Evolutionary conservation across 2,329 filamentous ascomycete genomes (phyloP).

Genomic region (Monosporascus sp.): DNA sequence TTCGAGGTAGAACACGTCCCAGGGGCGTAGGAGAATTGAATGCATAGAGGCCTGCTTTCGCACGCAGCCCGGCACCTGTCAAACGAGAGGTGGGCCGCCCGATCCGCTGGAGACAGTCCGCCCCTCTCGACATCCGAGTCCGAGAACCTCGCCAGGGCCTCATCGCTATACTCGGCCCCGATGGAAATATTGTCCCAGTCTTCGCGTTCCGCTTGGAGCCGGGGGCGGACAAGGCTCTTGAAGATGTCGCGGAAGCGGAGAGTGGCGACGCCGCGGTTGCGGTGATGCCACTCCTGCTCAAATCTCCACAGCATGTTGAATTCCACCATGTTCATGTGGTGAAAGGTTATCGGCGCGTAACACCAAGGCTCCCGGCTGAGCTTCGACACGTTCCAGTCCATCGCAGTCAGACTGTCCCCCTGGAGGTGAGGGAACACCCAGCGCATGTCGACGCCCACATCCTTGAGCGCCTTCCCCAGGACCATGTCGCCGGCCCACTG

Average conservation of each 20-base stretch:
- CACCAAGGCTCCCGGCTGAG: slow-evolving; percentile 16
- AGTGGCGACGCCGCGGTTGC: slow-evolving; percentile 4
- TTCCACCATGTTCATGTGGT: slow-evolving; percentile 14
- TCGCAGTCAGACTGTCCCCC: slow-evolving; percentile 13
- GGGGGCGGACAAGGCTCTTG: slow-evolving; percentile 9
- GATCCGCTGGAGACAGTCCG: slow-evolving; percentile 6
- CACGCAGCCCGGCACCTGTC: slow-evolving; percentile 11
- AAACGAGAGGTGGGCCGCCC: slow-evolving; percentile 12
- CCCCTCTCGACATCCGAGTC: not conserved
- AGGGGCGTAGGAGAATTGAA: slow-evolving; percentile 15
- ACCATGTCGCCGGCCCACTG: slow-evolving; percentile 18
- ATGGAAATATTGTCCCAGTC: slow-evolving; percentile 16
- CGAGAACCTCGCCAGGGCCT: slow-evolving; percentile 6
- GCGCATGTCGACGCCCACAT: slow-evolving; percentile 12
- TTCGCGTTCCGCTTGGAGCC: slow-evolving; percentile 8
- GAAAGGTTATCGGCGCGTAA: slow-evolving; percentile 16
- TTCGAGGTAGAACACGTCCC: slow-evolving; percentile 14
- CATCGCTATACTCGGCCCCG: slow-evolving; percentile 16
- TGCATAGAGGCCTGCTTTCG: slow-evolving; percentile 11
- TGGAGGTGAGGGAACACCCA: slow-evolving; percentile 21
- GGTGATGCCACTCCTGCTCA: slow-evolving; percentile 13
- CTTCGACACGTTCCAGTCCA: slow-evolving; percentile 16
- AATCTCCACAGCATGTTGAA: slow-evolving; percentile 14
- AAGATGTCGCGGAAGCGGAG: slow-evolving; percentile 15
- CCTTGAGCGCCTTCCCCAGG: slow-evolving; percentile 15